phyloP scores from a whole-genome alignment of 306 rosid genomes.

The Quercus cerris region DNA sequence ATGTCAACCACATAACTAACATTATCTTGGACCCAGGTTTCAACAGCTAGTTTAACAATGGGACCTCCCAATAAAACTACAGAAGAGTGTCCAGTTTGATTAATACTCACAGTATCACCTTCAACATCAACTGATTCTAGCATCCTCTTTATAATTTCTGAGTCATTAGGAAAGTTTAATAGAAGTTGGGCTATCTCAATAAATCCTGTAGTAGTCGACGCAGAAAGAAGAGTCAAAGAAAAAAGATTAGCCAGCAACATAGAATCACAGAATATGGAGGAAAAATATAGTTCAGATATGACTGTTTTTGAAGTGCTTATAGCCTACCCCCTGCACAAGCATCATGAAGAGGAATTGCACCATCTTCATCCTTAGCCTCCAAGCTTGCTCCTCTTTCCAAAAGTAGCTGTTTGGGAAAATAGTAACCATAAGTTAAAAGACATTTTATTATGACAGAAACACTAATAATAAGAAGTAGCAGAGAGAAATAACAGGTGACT shows the following conservation, averaged over 20 bases:
- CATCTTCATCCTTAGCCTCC: slow-evolving; percentile 79
- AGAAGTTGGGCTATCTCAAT: slow-evolving; percentile 68
- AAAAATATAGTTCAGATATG: neutral
- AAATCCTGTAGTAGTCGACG: slow-evolving; percentile 47
- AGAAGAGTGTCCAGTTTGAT: neutral
- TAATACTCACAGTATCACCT: slow-evolving; percentile 86
- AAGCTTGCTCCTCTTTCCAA: slow-evolving; percentile 79
- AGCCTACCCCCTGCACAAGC: slow-evolving; percentile 91
- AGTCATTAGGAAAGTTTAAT: slow-evolving; percentile 42
- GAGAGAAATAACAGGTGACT: neutral
- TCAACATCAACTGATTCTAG: slow-evolving; percentile 79
- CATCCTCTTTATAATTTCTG: slow-evolving; percentile 63
- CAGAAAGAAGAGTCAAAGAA: neutral
- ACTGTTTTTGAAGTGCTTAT: neutral
- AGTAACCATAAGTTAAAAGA: slow-evolving; percentile 7
- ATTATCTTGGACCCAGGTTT: neutral
- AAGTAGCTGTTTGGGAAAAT: slow-evolving; percentile 53
- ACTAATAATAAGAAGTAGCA: neutral
- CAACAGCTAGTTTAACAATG: neutral
- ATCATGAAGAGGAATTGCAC: slow-evolving; percentile 90
- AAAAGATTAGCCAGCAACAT: neutral
- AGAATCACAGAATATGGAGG: neutral
- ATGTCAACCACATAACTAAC: neutral
- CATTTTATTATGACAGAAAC: neutral
- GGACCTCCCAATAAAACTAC: slow-evolving; percentile 2